Percentiles rank a stretch among this genome's conserved stretches.
Evolutionary conservation across 2,329 filamentous ascomycete species (phyloP).

Genomic region (Dactylellina sp.): DNA sequence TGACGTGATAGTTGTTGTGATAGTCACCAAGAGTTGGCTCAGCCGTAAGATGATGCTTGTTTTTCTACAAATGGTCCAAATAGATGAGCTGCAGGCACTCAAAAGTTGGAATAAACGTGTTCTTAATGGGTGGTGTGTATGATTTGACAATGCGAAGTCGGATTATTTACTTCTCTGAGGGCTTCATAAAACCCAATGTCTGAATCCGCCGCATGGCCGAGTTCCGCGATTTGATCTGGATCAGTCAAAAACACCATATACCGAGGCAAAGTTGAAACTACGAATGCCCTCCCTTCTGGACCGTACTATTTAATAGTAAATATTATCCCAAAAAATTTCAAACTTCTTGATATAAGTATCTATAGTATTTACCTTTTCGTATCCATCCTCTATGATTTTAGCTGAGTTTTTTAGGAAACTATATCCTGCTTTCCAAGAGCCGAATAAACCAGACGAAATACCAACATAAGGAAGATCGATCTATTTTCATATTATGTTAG

Average conservation of each 20-base stretch:
- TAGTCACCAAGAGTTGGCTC: slow-evolving; percentile 22
- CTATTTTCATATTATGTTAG: slow-evolving; percentile 31
- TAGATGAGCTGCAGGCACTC: background rate
- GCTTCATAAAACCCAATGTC: slow-evolving; percentile 55
- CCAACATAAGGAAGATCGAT: slow-evolving; percentile 57
- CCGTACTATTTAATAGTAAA: slow-evolving; percentile 34
- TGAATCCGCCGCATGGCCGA: slow-evolving; percentile 47
- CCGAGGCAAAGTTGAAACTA: slow-evolving; percentile 52
- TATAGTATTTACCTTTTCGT: slow-evolving; percentile 48
- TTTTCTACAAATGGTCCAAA: slow-evolving; percentile 11
- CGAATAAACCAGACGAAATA: slow-evolving; percentile 52
- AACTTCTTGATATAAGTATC: too few species aligned
- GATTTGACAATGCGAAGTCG: too few species aligned
- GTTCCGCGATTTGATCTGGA: slow-evolving; percentile 56
- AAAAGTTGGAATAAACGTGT: too few species aligned
- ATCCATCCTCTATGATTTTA: slow-evolving; percentile 54
- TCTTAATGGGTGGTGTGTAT: too few species aligned
- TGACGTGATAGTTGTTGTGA: slow-evolving; percentile 47
- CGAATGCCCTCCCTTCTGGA: slow-evolving; percentile 53
- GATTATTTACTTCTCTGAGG: slow-evolving; percentile 8
- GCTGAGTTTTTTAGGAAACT: slow-evolving; percentile 37
- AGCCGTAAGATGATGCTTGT: slow-evolving; percentile 7
- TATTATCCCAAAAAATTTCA: too few species aligned
- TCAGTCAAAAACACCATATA: slow-evolving; percentile 57
- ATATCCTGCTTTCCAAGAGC: slow-evolving; percentile 57